Conservation (phyloP, 164 flowering plant genomes). For the Aristolochia californica region DNA sequence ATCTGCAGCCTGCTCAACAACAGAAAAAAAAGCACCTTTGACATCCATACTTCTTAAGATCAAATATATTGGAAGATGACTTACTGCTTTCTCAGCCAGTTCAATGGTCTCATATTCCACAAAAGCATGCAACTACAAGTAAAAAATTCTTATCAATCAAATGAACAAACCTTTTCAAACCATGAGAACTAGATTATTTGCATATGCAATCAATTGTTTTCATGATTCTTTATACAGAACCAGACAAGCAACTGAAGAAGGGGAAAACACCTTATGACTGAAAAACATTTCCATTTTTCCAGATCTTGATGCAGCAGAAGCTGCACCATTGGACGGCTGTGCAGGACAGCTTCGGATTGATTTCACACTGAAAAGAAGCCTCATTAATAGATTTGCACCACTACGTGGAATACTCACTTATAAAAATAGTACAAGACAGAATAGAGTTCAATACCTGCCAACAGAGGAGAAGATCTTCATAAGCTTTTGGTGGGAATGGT, state of each 20-base stretch:
- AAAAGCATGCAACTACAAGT: constrained; percentile 81
- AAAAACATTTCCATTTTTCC: constrained; percentile 54
- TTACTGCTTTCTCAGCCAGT: constrained; percentile 92
- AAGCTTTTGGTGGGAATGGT: constrained; percentile 90
- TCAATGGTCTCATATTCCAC: constrained; percentile 89
- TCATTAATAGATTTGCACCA: background rate
- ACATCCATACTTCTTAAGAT: background rate
- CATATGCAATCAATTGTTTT: background rate
- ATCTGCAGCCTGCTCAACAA: constrained; percentile 48
- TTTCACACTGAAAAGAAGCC: constrained; percentile 51
- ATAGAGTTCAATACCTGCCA: constrained; percentile 52
- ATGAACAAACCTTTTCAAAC: too few species aligned
- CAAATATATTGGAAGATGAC: constrained; percentile 11
- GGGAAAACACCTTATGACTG: constrained; percentile 68
- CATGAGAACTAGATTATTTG: too few species aligned
- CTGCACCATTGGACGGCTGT: constrained; percentile 46
- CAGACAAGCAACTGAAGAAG: background rate
- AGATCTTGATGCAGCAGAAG: constrained; percentile 56
- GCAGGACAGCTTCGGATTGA: constrained; percentile 90
- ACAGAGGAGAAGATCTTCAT: constrained; percentile 77
- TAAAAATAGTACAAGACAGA: background rate
- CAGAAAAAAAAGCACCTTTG: background rate
- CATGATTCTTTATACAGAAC: background rate
- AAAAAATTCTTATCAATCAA: constrained; percentile 3
- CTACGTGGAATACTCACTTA: background rate